phyloP scores from a whole-genome alignment of 208 protist genomes.

The Phytomonas sp. region DNA sequence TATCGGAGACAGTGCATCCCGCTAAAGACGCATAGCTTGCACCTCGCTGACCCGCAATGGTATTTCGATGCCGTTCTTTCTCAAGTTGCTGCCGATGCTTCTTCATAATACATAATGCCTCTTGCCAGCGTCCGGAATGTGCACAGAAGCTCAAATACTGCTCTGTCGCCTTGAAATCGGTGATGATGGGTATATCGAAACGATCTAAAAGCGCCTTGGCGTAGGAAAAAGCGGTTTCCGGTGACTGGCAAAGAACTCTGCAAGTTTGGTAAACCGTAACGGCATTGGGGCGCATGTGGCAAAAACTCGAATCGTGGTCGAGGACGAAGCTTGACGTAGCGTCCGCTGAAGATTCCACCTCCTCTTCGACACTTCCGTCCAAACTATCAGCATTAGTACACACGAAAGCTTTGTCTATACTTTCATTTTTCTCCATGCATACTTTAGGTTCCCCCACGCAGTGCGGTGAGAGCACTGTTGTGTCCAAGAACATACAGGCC shows the following conservation, averaged over 20 bases:
- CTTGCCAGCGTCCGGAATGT: constrained; percentile 33
- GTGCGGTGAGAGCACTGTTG: neutral
- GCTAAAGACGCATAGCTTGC: neutral
- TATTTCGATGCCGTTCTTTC: neutral
- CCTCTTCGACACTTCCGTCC: neutral
- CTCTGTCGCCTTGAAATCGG: constrained; percentile 21
- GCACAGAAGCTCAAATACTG: constrained; percentile 35
- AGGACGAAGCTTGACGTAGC: neutral
- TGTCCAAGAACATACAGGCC: constrained; percentile 39
- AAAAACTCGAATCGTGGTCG: neutral
- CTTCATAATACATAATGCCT: constrained; percentile 30
- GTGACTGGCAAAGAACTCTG: constrained; percentile 18
- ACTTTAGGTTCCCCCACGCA: neutral
- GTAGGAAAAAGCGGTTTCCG: constrained; percentile 21
- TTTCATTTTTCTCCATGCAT: neutral
- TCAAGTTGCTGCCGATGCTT: constrained; percentile 2
- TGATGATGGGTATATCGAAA: constrained; percentile 17
- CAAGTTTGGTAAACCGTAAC: constrained; percentile 60
- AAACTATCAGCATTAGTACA: neutral
- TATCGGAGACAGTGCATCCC: neutral
- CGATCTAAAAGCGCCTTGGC: constrained; percentile 21
- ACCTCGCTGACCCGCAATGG: neutral
- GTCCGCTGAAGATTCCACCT: neutral
- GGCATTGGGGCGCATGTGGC: constrained; percentile 26
- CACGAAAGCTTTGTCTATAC: neutral